These are phyloP conservation scores for Pseudonitzschia multistriata DNA, from an alignment of 108 stramenopile species.

Conservation along the genomic window DNA sequence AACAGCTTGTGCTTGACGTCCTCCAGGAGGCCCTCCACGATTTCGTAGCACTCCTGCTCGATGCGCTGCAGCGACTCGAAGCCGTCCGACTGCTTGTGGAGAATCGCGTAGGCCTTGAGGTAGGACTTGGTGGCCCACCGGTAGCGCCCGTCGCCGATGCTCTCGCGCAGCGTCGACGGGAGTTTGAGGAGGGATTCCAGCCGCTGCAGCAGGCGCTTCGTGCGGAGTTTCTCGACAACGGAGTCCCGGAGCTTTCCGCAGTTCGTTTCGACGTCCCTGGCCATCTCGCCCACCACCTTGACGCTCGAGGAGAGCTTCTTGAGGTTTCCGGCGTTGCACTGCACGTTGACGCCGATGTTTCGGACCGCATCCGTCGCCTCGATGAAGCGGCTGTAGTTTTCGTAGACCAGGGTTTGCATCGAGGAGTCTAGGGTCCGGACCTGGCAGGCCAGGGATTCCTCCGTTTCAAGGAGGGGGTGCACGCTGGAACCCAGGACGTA, in stretches of 20 bases:
- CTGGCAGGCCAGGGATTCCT: constrained; percentile 70
- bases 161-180: constrained; percentile 58
- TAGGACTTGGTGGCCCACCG: constrained; percentile 65
- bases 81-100: constrained; percentile 72
- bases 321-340: constrained; percentile 45
- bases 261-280: constrained; percentile 43
- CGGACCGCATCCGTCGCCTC: constrained; percentile 97
- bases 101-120: constrained; percentile 57
- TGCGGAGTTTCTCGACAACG: constrained; percentile 80
- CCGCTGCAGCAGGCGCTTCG: constrained; percentile 71
- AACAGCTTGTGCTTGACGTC: constrained; percentile 52
- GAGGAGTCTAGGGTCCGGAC: constrained; percentile 89
- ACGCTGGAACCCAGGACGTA: constrained; percentile 52
- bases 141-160: constrained; percentile 54
- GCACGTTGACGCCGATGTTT: constrained; percentile 68
- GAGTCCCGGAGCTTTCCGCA: constrained; percentile 61
- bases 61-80: constrained; percentile 81
- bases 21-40: constrained; percentile 49
- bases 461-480: constrained; percentile 63
- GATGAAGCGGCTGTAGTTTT: constrained; percentile 99
- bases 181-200: constrained; percentile 76
- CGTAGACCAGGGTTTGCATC: constrained; percentile 99
- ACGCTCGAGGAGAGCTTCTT: constrained; percentile 49
- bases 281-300: constrained; percentile 34
- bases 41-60: constrained; percentile 69